These are phyloP conservation scores for Calonectria ilicicola DNA, from an alignment of 2,329 filamentous ascomycete genomes.

Conservation along the genomic window DNA sequence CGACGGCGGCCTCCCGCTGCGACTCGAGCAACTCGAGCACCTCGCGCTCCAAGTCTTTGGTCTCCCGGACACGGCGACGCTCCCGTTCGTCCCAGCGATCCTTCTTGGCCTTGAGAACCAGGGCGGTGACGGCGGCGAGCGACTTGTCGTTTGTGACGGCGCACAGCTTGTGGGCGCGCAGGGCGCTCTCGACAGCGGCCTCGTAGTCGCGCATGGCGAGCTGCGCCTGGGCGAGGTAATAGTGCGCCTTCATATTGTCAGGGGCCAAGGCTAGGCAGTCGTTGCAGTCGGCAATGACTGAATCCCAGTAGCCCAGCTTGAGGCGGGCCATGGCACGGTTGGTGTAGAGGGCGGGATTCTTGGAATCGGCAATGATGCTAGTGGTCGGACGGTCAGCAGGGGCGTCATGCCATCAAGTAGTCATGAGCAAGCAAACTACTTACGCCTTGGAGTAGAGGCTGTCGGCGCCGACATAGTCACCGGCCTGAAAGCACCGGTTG, in stretches of 20 bases:
- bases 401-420: not conserved
- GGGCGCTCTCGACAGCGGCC: slow-evolving; percentile 77
- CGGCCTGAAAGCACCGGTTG: slow-evolving; percentile 73
- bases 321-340: slow-evolving; percentile 89
- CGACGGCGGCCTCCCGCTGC: slow-evolving; percentile 58
- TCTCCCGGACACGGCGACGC: slow-evolving; percentile 66
- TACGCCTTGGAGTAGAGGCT: slow-evolving; percentile 79
- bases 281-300: slow-evolving; percentile 81
- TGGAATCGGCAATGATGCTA: slow-evolving; percentile 82
- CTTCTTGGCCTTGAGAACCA: slow-evolving; percentile 86
- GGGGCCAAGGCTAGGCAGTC: slow-evolving; percentile 77
- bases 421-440: slow-evolving; percentile 42
- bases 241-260: slow-evolving; percentile 82
- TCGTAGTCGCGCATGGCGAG: slow-evolving; percentile 74
- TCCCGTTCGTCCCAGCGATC: slow-evolving; percentile 86
- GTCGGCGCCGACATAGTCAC: slow-evolving; percentile 75
- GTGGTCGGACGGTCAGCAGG: not conserved
- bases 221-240: slow-evolving; percentile 86
- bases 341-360: slow-evolving; percentile 84
- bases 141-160: slow-evolving; percentile 72
- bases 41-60: slow-evolving; percentile 70
- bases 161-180: slow-evolving; percentile 79
- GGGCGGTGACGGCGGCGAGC: slow-evolving; percentile 76
- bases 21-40: slow-evolving; percentile 64
- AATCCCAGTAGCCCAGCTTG: slow-evolving; percentile 79